phyloP scores from a whole-genome alignment of 2,329 filamentous ascomycete genomes.

The Fusarium sp. region DNA sequence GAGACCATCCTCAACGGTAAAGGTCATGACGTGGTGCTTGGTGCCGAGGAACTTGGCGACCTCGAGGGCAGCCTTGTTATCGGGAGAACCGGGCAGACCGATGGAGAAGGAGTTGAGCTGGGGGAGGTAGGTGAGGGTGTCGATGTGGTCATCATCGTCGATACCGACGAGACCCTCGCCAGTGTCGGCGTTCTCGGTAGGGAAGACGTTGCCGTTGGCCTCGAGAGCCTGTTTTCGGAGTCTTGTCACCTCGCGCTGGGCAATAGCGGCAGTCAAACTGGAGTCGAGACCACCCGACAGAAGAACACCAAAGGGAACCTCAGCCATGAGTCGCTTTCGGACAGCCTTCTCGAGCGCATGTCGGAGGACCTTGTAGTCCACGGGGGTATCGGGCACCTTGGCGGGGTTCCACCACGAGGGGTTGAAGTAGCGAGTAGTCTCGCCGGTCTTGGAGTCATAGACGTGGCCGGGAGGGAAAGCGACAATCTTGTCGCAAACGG shows the following conservation, averaged over 20 bases:
- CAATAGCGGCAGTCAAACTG: slow-evolving; percentile 93
- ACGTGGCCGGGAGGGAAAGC: slow-evolving; percentile 95
- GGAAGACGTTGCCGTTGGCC: slow-evolving; percentile 58
- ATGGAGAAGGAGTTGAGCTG: slow-evolving; percentile 99
- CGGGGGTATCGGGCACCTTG: slow-evolving; percentile 80
- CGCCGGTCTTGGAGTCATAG: slow-evolving; percentile 92
- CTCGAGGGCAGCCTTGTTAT: slow-evolving; percentile 90
- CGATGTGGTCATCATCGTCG: slow-evolving; percentile 90
- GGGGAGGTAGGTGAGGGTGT: slow-evolving; percentile 89
- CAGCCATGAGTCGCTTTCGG: slow-evolving; percentile 97
- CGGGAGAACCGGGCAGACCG: slow-evolving; percentile 90
- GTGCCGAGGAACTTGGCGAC: slow-evolving; percentile 97
- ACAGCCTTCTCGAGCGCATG: slow-evolving; percentile 90
- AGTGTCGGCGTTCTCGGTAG: slow-evolving; percentile 66
- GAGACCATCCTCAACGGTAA: slow-evolving; percentile 96
- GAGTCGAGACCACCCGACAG: slow-evolving; percentile 97
- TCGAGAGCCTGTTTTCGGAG: slow-evolving; percentile 74
- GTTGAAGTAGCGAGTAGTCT: slow-evolving; percentile 88
- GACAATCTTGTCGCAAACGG: slow-evolving; percentile 95
- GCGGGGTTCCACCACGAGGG: slow-evolving; percentile 91
- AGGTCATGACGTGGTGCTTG: slow-evolving; percentile 98
- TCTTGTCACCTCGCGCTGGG: slow-evolving; percentile 89
- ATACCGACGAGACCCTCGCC: slow-evolving; percentile 89
- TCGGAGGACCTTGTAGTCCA: slow-evolving; percentile 86
- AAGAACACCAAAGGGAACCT: slow-evolving; percentile 96